Percentiles rank a stretch among this genome's conserved stretches.
phyloP scores from a whole-genome alignment of 768 basidiomycete species.

The Saitozyma sp. region DNA sequence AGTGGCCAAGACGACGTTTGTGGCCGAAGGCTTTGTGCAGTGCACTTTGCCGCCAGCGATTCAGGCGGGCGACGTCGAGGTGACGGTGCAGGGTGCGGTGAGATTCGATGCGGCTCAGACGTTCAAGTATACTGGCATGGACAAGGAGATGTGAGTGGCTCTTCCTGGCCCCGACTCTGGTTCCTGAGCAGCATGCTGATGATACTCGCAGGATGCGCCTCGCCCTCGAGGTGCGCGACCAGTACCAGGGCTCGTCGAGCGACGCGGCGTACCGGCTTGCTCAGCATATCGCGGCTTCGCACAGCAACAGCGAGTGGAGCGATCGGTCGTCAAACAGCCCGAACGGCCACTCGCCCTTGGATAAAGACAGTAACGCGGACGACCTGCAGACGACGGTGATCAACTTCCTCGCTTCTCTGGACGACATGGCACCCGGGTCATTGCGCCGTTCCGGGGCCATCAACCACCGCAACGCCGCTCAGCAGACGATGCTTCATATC shows the following conservation, averaged over 20 bases:
- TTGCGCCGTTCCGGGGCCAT: constrained; percentile 62
- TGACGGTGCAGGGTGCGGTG: constrained; percentile 76
- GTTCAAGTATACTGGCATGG: constrained; percentile 39
- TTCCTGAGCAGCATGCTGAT: constrained; percentile 4
- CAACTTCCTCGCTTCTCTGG: constrained; percentile 76
- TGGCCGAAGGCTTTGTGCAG: constrained; percentile 77
- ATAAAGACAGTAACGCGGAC: constrained; percentile 41
- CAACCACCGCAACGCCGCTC: constrained; percentile 67
- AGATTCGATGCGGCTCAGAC: constrained; percentile 15
- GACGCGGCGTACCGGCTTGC: constrained; percentile 42
- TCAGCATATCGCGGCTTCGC: constrained; percentile 24
- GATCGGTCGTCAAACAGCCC: constrained; percentile 33
- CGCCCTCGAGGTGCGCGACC: constrained; percentile 37
- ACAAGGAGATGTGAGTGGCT: constrained; percentile 37
- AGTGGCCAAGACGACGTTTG: constrained; percentile 65
- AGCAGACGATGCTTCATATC: constrained; percentile 87
- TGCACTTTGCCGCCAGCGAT: constrained; percentile 83
- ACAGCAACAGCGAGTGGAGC: constrained; percentile 30
- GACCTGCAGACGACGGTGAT: constrained; percentile 71
- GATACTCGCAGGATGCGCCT: constrained; percentile 28
- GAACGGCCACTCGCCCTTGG: neutral
- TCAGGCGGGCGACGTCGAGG: constrained; percentile 79
- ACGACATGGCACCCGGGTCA: constrained; percentile 56
- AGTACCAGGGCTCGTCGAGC: constrained; percentile 34
- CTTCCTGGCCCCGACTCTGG: neutral